Evolutionary conservation across 2,329 filamentous ascomycete species (phyloP), one percentile per base, ranked within the genome.

Genomic region (Beauveria pseudobassiana): DNA sequence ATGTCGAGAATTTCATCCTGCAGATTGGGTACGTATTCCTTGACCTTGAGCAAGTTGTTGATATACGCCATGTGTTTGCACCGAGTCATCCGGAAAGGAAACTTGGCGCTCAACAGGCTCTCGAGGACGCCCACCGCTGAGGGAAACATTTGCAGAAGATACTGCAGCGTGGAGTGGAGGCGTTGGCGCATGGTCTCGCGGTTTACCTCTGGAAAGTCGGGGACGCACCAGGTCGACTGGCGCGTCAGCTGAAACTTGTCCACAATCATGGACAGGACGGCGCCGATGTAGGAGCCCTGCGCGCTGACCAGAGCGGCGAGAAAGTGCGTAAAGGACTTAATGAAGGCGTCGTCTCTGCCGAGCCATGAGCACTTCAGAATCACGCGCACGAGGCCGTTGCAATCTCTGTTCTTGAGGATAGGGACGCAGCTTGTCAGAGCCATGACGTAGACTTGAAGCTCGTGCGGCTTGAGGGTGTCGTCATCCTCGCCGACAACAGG

Each of bases 41-140:
- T 87, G 40, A 98, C 78, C 63, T 82, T 84, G 28, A 98, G 78
- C 10, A 98, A 78, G 71, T 98, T 96, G 68, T 88, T 83, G 62
- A 96, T 88, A 70, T 96, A 99, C n/a, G 87, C 86, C 67, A 93
- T 84, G 72, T n/a, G 85, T 81, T 66, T 87, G 87, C 64, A 88
- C 88, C 4, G 87, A 85, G 59, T 96, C 90, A 65, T 87, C 87
- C 55, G 89, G 82, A 63, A 86, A 90, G 1, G 91, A 64, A 96
- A 96, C 48, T 87, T 87, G 55, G 78, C 74, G 54, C 82, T 76
- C 45, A 96, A 74, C 54, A 92, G 78, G 40, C 84, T 82, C 43
- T 88, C 84, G 34, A 97, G 77, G 2, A 88, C 82, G 42, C 85
- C 80, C 64, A 87, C 87, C 5, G 90, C 89, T 38, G 92, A 89